A percentile compares a stretch with the other conserved stretches of the same genome.
These are phyloP conservation scores for Coemansia sp. DNA, from an alignment of 192 early-diverging fungal species.

Conservation along the genomic window DNA sequence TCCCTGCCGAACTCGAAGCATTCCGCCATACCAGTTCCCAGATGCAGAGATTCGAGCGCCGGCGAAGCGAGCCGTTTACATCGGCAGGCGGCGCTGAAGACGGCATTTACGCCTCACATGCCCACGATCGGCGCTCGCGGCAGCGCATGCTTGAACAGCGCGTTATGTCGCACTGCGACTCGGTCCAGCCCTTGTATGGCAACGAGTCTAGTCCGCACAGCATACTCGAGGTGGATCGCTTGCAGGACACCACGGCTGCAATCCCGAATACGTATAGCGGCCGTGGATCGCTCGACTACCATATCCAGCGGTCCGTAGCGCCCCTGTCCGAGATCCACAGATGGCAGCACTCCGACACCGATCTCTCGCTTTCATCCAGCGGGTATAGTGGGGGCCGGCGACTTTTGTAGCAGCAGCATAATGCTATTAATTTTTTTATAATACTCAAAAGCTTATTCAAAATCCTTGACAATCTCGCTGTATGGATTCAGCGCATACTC, in stretches of 20 bases:
- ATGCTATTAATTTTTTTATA: background rate
- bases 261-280: background rate
- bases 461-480: slow-evolving; percentile 65
- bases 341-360: slow-evolving; percentile 43
- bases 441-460: background rate
- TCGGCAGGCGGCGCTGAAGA: background rate
- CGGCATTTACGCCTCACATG: background rate
- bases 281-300: slow-evolving; percentile 11
- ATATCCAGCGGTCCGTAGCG: slow-evolving; percentile 6
- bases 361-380: slow-evolving; percentile 32
- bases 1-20: background rate
- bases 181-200: background rate
- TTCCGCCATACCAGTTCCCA: slow-evolving; percentile 8
- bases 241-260: background rate
- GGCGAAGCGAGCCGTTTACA: slow-evolving; percentile 33
- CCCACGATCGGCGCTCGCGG: slow-evolving; percentile 18
- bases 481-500: slow-evolving; percentile 76
- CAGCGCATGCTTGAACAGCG: slow-evolving; percentile 27
- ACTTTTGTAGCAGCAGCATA: slow-evolving; percentile 13
- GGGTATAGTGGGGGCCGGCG: slow-evolving; percentile 24
- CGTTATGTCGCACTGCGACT: slow-evolving; percentile 12
- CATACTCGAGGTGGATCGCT: background rate
- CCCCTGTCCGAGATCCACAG: slow-evolving; percentile 14
- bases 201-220: background rate
- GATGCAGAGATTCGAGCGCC: slow-evolving; percentile 7